Conservation (phyloP, 1,284 basidiomycete genomes). For the Psilocybe mexicana region DNA sequence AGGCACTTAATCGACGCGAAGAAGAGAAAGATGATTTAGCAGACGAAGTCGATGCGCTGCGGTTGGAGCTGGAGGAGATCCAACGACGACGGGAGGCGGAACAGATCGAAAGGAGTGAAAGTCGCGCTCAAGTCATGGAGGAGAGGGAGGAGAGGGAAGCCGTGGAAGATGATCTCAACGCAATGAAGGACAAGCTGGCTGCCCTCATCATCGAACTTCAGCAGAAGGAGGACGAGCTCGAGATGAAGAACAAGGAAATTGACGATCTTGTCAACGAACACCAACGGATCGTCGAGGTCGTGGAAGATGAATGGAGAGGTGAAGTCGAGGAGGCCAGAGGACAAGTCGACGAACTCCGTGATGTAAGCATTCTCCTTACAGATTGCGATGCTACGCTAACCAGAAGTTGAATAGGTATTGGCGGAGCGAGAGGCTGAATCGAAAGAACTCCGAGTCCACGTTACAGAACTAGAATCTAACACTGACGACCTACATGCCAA, state of each 20-base stretch:
- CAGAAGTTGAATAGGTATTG: constrained; percentile 49
- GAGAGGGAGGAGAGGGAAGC: constrained; percentile 71
- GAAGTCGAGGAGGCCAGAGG: constrained; percentile 72
- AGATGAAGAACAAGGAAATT: constrained; percentile 70
- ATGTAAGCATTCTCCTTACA: constrained; percentile 46
- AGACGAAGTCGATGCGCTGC: constrained; percentile 63
- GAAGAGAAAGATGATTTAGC: constrained; percentile 73
- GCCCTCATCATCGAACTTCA: constrained; percentile 79
- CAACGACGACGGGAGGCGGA: constrained; percentile 62
- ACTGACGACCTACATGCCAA: constrained; percentile 70
- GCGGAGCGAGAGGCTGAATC: constrained; percentile 75
- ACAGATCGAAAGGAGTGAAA: constrained; percentile 65
- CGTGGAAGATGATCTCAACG: constrained; percentile 73
- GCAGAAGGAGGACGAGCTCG: constrained; percentile 81
- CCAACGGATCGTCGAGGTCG: constrained; percentile 62
- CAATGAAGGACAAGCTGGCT: constrained; percentile 72
- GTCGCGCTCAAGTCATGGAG: constrained; percentile 67
- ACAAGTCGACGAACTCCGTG: constrained; percentile 74
- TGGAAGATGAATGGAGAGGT: constrained; percentile 77
- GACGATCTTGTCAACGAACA: constrained; percentile 70
- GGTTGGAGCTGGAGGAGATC: constrained; percentile 69
- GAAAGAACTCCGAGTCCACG: constrained; percentile 69
- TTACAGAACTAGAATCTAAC: constrained; percentile 72
- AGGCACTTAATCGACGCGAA: constrained; percentile 54
- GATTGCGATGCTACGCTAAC: neutral